Conservation (phyloP, 2,329 filamentous ascomycete genomes). For the Botrytis porri region DNA sequence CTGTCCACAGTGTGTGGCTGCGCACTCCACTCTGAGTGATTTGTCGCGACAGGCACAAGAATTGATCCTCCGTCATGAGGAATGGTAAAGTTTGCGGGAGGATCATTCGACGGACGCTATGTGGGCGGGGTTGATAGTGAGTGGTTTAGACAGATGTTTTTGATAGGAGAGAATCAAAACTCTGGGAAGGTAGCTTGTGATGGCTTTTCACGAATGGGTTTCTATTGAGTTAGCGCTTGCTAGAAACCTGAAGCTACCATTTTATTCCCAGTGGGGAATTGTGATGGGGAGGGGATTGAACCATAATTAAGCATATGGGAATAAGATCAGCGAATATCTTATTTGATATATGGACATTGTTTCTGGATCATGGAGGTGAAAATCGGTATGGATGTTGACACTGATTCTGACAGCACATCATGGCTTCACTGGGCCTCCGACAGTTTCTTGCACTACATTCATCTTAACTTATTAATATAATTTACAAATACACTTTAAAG, state of each 20-base stretch:
- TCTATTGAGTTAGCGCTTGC: background rate
- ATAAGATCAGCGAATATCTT: background rate
- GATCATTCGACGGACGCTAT: background rate
- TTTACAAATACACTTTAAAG: background rate
- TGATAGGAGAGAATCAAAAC: background rate
- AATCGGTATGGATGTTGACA: background rate
- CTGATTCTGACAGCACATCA: background rate
- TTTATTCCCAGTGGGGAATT: no score
- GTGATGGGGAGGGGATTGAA: no score
- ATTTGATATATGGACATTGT: background rate
- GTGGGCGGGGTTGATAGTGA: background rate
- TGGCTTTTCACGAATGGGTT: no score
- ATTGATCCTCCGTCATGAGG: background rate
- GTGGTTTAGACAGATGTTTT: background rate
- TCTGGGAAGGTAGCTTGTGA: no score
- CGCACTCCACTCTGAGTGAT: background rate
- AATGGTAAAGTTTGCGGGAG: background rate
- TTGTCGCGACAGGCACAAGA: background rate
- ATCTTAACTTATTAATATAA: background rate
- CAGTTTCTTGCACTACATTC: background rate
- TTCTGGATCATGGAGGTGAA: no score
- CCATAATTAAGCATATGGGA: fast-evolving
- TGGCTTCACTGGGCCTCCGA: background rate
- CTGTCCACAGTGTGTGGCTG: background rate
- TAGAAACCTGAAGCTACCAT: no score